phyloP scores from a whole-genome alignment of 148 eudicot species.

The Dysphania ambrosioides region DNA sequence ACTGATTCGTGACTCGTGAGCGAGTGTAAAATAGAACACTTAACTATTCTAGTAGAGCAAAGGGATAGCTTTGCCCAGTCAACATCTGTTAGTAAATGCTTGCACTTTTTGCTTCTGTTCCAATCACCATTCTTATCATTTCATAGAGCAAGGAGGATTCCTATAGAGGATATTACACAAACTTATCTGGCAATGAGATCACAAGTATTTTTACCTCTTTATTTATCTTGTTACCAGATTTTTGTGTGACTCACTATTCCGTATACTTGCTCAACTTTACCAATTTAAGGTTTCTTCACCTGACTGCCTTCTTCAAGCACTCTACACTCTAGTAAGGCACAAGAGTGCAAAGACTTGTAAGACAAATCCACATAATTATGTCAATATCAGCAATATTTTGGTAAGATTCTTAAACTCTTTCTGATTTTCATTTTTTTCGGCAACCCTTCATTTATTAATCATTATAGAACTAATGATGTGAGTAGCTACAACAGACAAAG shows the following conservation, averaged over 20 bases:
- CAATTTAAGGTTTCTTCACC: neutral
- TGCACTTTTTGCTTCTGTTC: neutral
- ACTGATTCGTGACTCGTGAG: neutral
- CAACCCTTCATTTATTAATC: too few species aligned
- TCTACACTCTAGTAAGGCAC: too few species aligned
- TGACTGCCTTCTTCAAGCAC: neutral
- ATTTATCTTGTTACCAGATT: neutral
- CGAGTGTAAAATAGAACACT: neutral
- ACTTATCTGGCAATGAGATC: neutral
- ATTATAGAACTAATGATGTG: too few species aligned
- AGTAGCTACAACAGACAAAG: too few species aligned
- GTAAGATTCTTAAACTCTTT: neutral
- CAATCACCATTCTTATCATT: neutral
- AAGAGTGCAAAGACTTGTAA: too few species aligned
- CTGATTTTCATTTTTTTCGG: too few species aligned
- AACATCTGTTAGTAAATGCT: neutral
- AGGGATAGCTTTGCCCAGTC: neutral
- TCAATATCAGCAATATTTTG: neutral
- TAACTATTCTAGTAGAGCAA: neutral
- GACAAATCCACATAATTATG: too few species aligned
- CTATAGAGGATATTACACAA: neutral
- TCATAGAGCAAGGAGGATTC: neutral
- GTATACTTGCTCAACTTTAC: neutral
- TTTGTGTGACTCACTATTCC: neutral
- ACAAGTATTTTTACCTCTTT: neutral